Conservation (phyloP, 2,329 filamentous ascomycete genomes). For the Allantophomopsis lycopodina region DNA sequence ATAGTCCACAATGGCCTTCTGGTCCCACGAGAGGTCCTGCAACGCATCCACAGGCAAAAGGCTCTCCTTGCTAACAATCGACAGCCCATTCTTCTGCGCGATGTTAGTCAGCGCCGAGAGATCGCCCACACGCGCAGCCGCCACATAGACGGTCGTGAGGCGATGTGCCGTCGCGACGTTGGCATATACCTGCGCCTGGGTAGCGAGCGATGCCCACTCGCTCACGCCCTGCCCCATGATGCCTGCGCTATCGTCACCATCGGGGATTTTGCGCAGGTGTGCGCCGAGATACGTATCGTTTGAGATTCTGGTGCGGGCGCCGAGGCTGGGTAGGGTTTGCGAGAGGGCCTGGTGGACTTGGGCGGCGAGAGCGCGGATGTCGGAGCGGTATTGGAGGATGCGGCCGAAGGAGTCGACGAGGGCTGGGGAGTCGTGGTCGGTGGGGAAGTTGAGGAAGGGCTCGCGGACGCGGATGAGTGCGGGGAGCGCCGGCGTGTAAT, state of each 20-base stretch:
- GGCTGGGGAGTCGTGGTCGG: conserved; percentile 14
- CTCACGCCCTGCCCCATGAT: conserved; percentile 4
- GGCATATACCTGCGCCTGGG: conserved; percentile 20
- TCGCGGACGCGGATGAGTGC: conserved; percentile 4
- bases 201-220: conserved; percentile 19
- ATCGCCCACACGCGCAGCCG: conserved; percentile 22
- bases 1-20: conserved; percentile 34
- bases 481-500: conserved; percentile 1
- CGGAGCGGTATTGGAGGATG: conserved; percentile 16
- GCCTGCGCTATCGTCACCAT: conserved; percentile 9
- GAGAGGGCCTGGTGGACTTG: conserved; percentile 14
- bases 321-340: conserved; percentile 3
- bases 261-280: conserved; percentile 21
- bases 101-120: conserved; percentile 22
- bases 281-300: conserved; percentile 21
- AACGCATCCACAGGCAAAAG: conserved; percentile 24
- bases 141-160: conserved; percentile 23
- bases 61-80: conserved; percentile 28
- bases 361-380: conserved; percentile 15
- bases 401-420: conserved; percentile 23
- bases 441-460: conserved; percentile 17
- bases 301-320: conserved; percentile 14
- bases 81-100: conserved; percentile 17
- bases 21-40: conserved; percentile 27
- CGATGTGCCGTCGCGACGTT: conserved; percentile 14